Base-by-base conservation (phyloP, 345 rosid species). In the Hibiscus mutabilis region DNA sequence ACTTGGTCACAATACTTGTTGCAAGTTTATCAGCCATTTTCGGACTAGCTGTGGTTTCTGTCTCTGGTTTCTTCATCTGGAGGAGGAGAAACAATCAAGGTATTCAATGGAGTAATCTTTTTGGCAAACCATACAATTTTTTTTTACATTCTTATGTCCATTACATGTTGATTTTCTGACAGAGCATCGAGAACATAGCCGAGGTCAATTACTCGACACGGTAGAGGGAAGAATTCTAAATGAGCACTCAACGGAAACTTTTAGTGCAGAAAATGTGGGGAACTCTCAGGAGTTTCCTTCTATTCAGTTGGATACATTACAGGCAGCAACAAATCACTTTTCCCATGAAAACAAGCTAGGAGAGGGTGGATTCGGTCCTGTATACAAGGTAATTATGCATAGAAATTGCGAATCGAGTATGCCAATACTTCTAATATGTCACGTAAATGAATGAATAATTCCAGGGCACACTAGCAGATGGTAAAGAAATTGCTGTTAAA, bases 331-430 rank as follows among this genome's bases (percentile, higher is more conserved):
- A 7, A 37, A 69, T 11, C 46, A 56, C 4, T 69, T 69, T 35
- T 21, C 14, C 12, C 13, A 6, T 35, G 62, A 35, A 19, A 69
- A 69, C 14, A 69, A 56, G 18, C 52, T 69, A 5, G 73, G 73
- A 56, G 35, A 55, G 40, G 73, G 73, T 7, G 73, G 73, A 55
- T 69, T 53, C 35, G 73, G 73, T 11, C 63, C 62, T 21, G 73
- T 69, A 0, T 69, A 56, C 31, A 69, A 69, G 73, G 71, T 68
- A 52, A 4, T 6, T 33, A 18, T 13, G 19, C 21, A 5, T 6
- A 52, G 8, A 8, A 16, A 18, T 16, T 52, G 57, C 9, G 22
- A 56, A 55, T 55, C 6, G 8, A 9, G 29, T 56, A 53, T 53
- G 11, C 0, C 6, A 19, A 55, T 55, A 29, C 5, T 55, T 21